Evolutionary conservation across 768 basidiomycete species (phyloP).

Genomic region (Boletales sp.): DNA sequence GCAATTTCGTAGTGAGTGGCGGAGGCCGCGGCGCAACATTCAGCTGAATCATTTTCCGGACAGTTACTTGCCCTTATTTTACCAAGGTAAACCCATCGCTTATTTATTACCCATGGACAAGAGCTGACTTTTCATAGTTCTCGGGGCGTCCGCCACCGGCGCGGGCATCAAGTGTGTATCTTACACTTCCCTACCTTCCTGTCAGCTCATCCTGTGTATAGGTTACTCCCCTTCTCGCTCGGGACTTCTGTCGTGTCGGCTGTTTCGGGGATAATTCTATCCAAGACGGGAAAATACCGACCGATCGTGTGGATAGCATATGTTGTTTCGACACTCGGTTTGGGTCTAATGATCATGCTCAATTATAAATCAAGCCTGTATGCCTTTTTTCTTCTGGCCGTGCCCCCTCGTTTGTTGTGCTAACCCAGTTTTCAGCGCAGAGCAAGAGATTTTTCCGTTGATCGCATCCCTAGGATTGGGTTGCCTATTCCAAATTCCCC

Average conservation of each 20-base stretch:
- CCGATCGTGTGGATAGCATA: conserved; percentile 60
- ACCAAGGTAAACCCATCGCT: conserved; percentile 39
- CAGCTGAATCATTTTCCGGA: not conserved
- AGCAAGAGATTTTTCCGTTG: conserved; percentile 61
- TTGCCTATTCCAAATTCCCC: conserved; percentile 60
- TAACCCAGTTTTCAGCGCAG: conserved; percentile 40
- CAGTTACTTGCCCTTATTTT: conserved; percentile 73
- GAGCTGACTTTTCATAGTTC: conserved; percentile 33
- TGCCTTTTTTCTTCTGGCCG: not conserved
- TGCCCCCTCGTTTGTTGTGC: not conserved
- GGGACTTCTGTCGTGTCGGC: conserved; percentile 54
- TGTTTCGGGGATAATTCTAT: conserved; percentile 52
- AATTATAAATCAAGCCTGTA: conserved; percentile 46
- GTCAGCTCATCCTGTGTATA: conserved; percentile 23
- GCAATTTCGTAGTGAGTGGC: conserved; percentile 30
- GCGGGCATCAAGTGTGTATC: conserved; percentile 58
- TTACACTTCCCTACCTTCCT: not conserved
- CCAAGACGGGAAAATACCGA: conserved; percentile 57
- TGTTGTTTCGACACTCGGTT: conserved; percentile 55
- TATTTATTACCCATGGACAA: not conserved
- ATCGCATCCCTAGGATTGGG: conserved; percentile 64
- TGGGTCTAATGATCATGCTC: conserved; percentile 73
- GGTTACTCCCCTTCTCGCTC: conserved; percentile 74
- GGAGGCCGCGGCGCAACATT: not conserved
- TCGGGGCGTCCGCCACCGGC: conserved; percentile 70